These are phyloP conservation scores for Conticribra guillardii DNA, from an alignment of 108 stramenopile species.

Conservation along the genomic window DNA sequence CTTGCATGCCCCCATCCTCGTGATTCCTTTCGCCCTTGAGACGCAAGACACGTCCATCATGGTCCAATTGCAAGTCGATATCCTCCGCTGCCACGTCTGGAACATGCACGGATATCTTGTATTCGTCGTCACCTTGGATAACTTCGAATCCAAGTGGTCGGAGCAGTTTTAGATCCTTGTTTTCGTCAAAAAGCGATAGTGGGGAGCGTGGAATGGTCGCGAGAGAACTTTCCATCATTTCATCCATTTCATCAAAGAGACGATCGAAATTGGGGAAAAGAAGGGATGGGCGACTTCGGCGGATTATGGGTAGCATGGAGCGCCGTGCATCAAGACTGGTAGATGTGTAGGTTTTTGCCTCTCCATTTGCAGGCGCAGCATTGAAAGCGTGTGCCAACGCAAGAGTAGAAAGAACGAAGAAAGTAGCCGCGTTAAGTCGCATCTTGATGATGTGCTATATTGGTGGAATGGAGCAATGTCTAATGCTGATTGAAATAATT, in stretches of 20 bases:
- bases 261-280: slow-evolving; percentile 34
- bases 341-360: slow-evolving; percentile 1
- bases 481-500: not conserved
- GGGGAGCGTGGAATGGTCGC: slow-evolving; percentile 8
- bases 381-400: not conserved
- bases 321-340: slow-evolving; percentile 30
- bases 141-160: slow-evolving; percentile 36
- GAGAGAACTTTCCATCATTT: slow-evolving; percentile 29
- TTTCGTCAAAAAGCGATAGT: slow-evolving; percentile 7
- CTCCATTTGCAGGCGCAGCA: not conserved
- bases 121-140: slow-evolving; percentile 28
- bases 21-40: slow-evolving; percentile 36
- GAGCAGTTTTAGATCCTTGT: slow-evolving; percentile 8
- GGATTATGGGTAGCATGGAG: slow-evolving; percentile 15
- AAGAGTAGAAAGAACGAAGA: not conserved
- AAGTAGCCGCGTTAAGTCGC: not conserved
- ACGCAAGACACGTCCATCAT: slow-evolving; percentile 42
- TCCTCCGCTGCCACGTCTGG: slow-evolving; percentile 36
- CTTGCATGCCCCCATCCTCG: slow-evolving; percentile 40
- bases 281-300: slow-evolving; percentile 5
- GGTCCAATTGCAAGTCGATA: slow-evolving; percentile 37
- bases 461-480: not conserved
- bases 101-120: slow-evolving; percentile 28
- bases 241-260: slow-evolving; percentile 44
- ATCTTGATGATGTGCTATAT: not conserved